A percentile compares a stretch with the other conserved stretches of the same genome.
Conservation (phyloP, 2,329 filamentous ascomycete genomes). For the Aspergillus melleus region DNA sequence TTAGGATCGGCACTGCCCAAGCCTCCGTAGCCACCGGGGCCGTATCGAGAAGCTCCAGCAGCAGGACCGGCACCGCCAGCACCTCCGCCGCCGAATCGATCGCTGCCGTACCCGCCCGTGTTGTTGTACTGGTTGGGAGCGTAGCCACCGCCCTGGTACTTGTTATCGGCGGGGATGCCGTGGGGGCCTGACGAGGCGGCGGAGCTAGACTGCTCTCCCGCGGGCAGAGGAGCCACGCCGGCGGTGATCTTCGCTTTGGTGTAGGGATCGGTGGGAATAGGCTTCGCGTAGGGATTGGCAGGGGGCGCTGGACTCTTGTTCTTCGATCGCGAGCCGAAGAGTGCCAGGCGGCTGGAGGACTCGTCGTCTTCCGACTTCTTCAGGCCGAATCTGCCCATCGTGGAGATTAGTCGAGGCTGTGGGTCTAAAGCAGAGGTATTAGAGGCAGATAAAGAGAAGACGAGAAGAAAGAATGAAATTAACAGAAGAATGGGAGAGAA, state of each 20-base stretch:
- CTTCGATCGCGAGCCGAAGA: conserved; percentile 59
- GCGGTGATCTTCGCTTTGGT: conserved; percentile 49
- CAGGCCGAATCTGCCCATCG: conserved; percentile 39
- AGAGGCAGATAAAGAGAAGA: background rate
- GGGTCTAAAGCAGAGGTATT: background rate
- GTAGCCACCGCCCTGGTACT: conserved; percentile 35
- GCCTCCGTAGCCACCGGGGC: conserved; percentile 57
- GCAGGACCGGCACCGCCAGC: conserved; percentile 39
- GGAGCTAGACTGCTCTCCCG: conserved; percentile 30
- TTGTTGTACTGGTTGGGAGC: conserved; percentile 44
- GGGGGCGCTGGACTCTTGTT: conserved; percentile 53
- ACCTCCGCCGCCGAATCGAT: conserved; percentile 52
- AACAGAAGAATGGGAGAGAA: conserved; percentile 11
- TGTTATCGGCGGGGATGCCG: conserved; percentile 35
- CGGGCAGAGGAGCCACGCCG: conserved; percentile 39
- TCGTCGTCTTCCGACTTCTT: conserved; percentile 58
- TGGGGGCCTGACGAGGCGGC: conserved; percentile 27
- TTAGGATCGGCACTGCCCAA: conserved; percentile 52
- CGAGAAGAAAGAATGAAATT: background rate
- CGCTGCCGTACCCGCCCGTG: conserved; percentile 51
- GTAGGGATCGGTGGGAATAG: conserved; percentile 56
- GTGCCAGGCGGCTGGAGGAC: conserved; percentile 53
- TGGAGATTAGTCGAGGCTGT: conserved; percentile 7
- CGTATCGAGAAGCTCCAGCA: conserved; percentile 47
- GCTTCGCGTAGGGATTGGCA: conserved; percentile 59